phyloP scores from a whole-genome alignment of 2,329 filamentous ascomycete genomes.

The Capronia epimyces region DNA sequence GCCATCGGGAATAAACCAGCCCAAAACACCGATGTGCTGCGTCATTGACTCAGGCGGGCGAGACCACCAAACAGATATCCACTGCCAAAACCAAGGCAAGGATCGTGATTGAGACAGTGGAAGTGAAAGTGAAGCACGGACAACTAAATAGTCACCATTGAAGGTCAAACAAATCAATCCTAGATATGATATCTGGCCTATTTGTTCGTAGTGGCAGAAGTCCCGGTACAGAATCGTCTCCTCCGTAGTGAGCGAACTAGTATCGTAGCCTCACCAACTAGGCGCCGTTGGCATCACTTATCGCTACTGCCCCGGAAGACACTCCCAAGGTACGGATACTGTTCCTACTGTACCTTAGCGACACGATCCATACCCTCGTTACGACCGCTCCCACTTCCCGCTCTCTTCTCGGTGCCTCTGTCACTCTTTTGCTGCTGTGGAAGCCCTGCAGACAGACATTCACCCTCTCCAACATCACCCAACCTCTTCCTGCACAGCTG shows the following conservation, averaged over 20 bases:
- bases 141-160: background rate
- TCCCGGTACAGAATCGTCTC: no score
- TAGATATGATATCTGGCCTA: background rate
- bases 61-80: no score
- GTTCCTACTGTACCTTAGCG: no score
- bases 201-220: no score
- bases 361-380: no score
- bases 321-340: no score
- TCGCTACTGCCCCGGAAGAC: no score
- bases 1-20: background rate
- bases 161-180: background rate
- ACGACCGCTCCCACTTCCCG: constrained; percentile 11
- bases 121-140: background rate
- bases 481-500: background rate
- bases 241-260: background rate
- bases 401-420: constrained; percentile 1
- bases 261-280: no score
- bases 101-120: no score
- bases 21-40: background rate
- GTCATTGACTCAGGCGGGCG: background rate
- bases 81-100: no score
- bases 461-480: background rate
- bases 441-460: constrained; percentile 1
- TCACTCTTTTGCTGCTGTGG: constrained; percentile 10
- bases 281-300: no score